Percentiles rank a stretch among this genome's conserved stretches.
Conservation (phyloP, 345 rosid genomes). For the sweet orange (Citrus sinensis) region DVS_A1.0 CM039163.1:50889501-50890000, state of each 20-base stretch:
- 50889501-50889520: slow-evolving; percentile 52
- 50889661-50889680: slow-evolving; percentile 76
- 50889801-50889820: too few species aligned
- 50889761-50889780: too few species aligned
- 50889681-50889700: slow-evolving; percentile 90
- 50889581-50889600: slow-evolving; percentile 13
- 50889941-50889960: slow-evolving; percentile 9
- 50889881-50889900: background rate
- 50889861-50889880: background rate
- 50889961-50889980: slow-evolving; percentile 71
- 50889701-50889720: slow-evolving; percentile 85
- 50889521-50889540: slow-evolving; percentile 37
- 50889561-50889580: slow-evolving; percentile 23
- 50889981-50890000: slow-evolving; percentile 74
- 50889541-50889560: slow-evolving; percentile 20
- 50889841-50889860: background rate
- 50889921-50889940: background rate
- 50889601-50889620: slow-evolving; percentile 31
- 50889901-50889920: background rate
- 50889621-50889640: slow-evolving; percentile 43
- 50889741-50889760: too few species aligned
- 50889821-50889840: too few species aligned
- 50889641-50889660: slow-evolving; percentile 91
- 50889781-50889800: too few species aligned
- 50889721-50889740: slow-evolving; percentile 40